Conservation (phyloP, 73 alveolate species). For the Tetrahymena thermophila region DNA sequence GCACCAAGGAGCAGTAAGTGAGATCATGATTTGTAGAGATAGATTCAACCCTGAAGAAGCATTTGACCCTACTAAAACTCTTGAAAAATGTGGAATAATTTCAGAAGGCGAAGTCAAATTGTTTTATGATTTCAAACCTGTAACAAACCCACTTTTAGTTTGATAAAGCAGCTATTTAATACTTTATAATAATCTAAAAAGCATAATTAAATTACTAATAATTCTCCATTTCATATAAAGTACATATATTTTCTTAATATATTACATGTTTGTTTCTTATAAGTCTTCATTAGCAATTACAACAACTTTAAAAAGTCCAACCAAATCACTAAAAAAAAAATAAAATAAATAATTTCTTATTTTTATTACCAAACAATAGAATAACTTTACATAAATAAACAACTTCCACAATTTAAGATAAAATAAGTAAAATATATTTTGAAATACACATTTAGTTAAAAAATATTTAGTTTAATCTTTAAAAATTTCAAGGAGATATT, state of each 20-base stretch:
- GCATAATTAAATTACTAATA: neutral
- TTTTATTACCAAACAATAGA: too few species aligned
- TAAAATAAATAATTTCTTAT: too few species aligned
- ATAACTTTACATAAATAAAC: too few species aligned
- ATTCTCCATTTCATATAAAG: neutral
- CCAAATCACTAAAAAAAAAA: too few species aligned
- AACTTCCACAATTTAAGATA: too few species aligned
- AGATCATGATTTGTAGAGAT: slow-evolving; percentile 37
- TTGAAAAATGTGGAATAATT: slow-evolving; percentile 39
- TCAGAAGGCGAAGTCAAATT: slow-evolving; percentile 38
- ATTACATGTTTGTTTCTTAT: neutral
- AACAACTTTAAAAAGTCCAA: neutral
- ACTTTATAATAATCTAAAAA: neutral
- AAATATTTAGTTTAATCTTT: too few species aligned
- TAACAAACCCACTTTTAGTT: slow-evolving; percentile 27
- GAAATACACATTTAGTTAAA: too few species aligned
- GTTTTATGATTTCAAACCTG: slow-evolving; percentile 33
- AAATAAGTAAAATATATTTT: too few species aligned
- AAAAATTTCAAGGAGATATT: too few species aligned
- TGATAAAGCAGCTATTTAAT: neutral
- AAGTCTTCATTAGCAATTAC: neutral
- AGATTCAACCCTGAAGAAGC: slow-evolving; percentile 44
- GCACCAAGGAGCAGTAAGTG: slow-evolving; percentile 45
- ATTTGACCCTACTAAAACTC: slow-evolving; percentile 33
- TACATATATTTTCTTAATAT: too few species aligned